phyloP scores from a whole-genome alignment of 1,139 yeast genomes.

The Debaryomyces sp. region DNA sequence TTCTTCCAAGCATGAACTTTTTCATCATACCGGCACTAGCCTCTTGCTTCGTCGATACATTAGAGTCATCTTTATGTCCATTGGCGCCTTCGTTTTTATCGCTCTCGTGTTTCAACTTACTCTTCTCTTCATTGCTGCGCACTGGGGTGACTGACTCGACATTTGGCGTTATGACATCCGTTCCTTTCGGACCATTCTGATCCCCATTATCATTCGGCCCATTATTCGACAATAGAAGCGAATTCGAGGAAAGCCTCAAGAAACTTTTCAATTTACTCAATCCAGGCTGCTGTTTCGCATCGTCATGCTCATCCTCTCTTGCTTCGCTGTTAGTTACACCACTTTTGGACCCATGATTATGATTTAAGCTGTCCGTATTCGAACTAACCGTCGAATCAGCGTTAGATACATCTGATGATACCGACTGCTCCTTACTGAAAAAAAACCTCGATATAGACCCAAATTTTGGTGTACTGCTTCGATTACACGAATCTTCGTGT shows the following conservation, averaged over 20 bases:
- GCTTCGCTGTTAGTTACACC: slow-evolving; percentile 1
- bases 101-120: neutral
- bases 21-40: slow-evolving; percentile 14
- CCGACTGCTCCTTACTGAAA: slow-evolving; percentile 15
- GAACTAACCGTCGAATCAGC: neutral
- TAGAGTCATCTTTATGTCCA: neutral
- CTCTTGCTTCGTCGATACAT: slow-evolving; percentile 10
- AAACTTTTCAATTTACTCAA: slow-evolving; percentile 27
- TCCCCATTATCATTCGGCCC: no score
- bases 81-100: neutral
- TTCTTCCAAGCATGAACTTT: slow-evolving; percentile 23
- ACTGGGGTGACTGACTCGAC: slow-evolving; percentile 10
- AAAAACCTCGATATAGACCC: slow-evolving; percentile 23
- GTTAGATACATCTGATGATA: slow-evolving; percentile 3
- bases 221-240: slow-evolving; percentile 10
- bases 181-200: neutral
- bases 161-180: neutral
- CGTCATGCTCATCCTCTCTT: slow-evolving; percentile 7
- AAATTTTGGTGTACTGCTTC: neutral
- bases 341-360: neutral
- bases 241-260: slow-evolving; percentile 21
- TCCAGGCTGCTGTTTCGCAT: slow-evolving; percentile 12
- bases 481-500: slow-evolving; percentile 1
- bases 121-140: neutral
- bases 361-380: neutral